A percentile compares a stretch with the other conserved stretches of the same genome.
These are phyloP conservation scores for Aspergillus texensis DNA, from an alignment of 2,329 filamentous ascomycete genomes.

Conservation along the genomic window DNA sequence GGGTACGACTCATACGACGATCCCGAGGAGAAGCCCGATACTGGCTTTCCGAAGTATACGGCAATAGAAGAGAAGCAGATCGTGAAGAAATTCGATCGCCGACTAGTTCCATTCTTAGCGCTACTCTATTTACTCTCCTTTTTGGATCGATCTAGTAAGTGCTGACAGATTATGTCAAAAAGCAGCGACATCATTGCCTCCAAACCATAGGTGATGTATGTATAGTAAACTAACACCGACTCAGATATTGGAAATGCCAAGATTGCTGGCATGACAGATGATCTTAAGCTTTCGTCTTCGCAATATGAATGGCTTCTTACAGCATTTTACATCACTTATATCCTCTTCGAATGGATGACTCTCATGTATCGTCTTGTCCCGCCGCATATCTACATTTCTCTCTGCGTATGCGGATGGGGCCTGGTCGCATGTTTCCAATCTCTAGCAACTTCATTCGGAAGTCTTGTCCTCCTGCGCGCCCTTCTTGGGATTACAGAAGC, in stretches of 20 bases:
- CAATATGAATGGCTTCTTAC: constrained; percentile 66
- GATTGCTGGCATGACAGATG: constrained; percentile 59
- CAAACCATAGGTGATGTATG: constrained; percentile 1
- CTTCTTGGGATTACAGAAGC: constrained; percentile 61
- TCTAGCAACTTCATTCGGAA: constrained; percentile 64
- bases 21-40: constrained; percentile 17
- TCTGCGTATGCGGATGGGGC: constrained; percentile 75
- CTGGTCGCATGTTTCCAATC: constrained; percentile 74
- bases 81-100: constrained; percentile 73
- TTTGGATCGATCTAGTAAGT: constrained; percentile 78
- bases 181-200: background rate
- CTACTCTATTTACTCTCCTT: constrained; percentile 84
- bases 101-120: constrained; percentile 78
- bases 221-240: constrained; percentile 16
- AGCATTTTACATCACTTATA: constrained; percentile 66
- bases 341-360: constrained; percentile 69
- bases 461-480: constrained; percentile 50
- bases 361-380: constrained; percentile 63
- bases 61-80: constrained; percentile 72
- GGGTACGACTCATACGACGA: constrained; percentile 32
- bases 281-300: constrained; percentile 56
- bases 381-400: constrained; percentile 62
- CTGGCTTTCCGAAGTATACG: constrained; percentile 39
- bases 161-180: background rate
- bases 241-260: constrained; percentile 64